Base-by-base conservation (phyloP, 2,329 filamentous ascomycete genomes). In the Aspergillus nomiae region DNA sequence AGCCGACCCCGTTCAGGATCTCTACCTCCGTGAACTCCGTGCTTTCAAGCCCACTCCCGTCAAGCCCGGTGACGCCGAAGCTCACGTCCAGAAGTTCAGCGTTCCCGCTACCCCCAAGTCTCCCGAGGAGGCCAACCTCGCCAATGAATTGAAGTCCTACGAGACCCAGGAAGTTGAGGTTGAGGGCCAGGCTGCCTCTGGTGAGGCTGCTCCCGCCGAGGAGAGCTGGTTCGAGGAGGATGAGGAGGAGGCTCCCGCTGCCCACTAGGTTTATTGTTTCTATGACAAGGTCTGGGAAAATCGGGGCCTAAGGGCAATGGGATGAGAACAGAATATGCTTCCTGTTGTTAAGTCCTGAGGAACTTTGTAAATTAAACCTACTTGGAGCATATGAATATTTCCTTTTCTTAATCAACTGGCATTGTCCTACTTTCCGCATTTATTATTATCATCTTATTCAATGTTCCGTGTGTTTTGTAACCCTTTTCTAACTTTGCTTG, bases 1-100 rank as follows among this genome's bases (percentile, higher is more conserved):
- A 98, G 95, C 92, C 88, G 95, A 99, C 82, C 89, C 97, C 76
- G 92, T 99, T 74, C 95, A 98, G 84, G 94, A 98, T 80, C 88
- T 99, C 77, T 99, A 99, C 87, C 89, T 99, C 73, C 91, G 90
- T 81, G 94, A 98, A 83, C 89, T 99, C 78, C 95, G 94, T 84
- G 88, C 89, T 82, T 98, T 97, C 90, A 98, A 98, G 88, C 84
- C 89, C 68, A 85, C 91, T 62, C 84, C 88, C 71, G 79, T 94
- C 83, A 97, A 97, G 86, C 86, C 92, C 68, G 87, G 88, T 74
- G 95, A 98, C 77, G 85, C 94, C 77, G 90, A 94, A 73, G 94
- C 92, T 78, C 91, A 96, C 74, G 95, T 98, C 74, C 91, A 95
- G 80, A 92, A 89, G 80, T 99, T 98, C 86, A 77, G 78, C 76